Evolutionary conservation across 257 asterid species (phyloP), one percentile per base, ranked within the genome.

Genomic region (Dorcoceras hygrometricum): DNA sequence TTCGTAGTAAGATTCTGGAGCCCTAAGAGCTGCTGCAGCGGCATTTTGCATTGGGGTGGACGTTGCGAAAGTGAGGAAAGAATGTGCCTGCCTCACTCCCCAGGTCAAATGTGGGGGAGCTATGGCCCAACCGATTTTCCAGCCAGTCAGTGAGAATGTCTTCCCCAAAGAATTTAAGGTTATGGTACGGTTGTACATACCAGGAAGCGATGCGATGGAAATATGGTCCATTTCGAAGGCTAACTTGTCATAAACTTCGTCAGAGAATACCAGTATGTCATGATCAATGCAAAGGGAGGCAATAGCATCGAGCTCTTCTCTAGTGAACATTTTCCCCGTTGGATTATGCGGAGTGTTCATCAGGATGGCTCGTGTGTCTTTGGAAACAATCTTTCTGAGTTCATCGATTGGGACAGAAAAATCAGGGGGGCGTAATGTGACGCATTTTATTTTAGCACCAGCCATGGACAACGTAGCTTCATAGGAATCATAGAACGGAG

Each of bases 41-140:
- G 97, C 99, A 77, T 75, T 56, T 65, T 93, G 99, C 99, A 93
- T 90, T 0, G 99, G 99, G 4, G 99, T 90, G 53, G 96, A 93
- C 1, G 97, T 90, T 1, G 99, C 99, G 67, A 93, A 93, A 0
- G 97, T 93, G 54, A 93, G 88, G 76, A 54, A 93, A 3, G 99
- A 78, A 56, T 93, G 99, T 0, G 97, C 99, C 70, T 88, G 97
- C 63, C 96, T 83, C 43, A 93, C 77, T 6, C 99, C 99, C 99
- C 99, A 93, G 0, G 90, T 83, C 79, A 93, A 71, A 66, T 90
- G 96, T 6, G 95, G 88, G 0, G 99, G 97, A 23, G 97, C 99
- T 39, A 93, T 82, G 0, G 99, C 95, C 99, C 99, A 93, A 9
- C 99, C 99, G 12, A 90, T 88, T 68, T 93, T 93, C 99, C 99